Evolutionary conservation across 2,329 filamentous ascomycete genomes (phyloP).

Genomic region (Simplicillium aogashimaense): DNA sequence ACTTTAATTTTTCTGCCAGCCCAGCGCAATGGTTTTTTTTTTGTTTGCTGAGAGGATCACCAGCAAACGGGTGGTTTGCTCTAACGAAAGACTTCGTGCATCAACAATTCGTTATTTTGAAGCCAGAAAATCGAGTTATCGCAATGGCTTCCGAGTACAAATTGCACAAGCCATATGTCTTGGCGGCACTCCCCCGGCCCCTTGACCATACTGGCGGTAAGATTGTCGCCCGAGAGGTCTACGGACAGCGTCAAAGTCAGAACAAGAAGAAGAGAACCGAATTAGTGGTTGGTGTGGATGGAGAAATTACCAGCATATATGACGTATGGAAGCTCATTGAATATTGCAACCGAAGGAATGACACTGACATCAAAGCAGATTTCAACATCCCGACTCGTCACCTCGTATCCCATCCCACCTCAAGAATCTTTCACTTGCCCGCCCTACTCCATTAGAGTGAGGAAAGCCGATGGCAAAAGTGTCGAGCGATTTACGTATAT

Average conservation of each 20-base stretch:
- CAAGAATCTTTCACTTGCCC: slow-evolving; percentile 55
- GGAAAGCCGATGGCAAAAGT: slow-evolving; percentile 34
- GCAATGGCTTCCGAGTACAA: slow-evolving; percentile 50
- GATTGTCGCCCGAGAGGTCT: slow-evolving; percentile 51
- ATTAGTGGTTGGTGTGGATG: slow-evolving; percentile 53
- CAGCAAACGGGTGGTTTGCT: too few species aligned
- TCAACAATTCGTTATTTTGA: too few species aligned
- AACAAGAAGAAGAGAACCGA: slow-evolving; percentile 56
- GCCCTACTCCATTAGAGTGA: slow-evolving; percentile 46
- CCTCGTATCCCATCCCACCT: slow-evolving; percentile 57
- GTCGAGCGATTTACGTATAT: slow-evolving; percentile 52
- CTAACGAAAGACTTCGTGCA: too few species aligned
- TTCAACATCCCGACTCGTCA: slow-evolving; percentile 49
- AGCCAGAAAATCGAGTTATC: slow-evolving; percentile 1
- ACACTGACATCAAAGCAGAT: slow-evolving; percentile 31
- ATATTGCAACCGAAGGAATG: neutral
- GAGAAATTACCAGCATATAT: slow-evolving; percentile 56
- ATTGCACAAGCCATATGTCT: slow-evolving; percentile 54
- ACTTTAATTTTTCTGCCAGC: too few species aligned
- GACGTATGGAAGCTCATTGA: slow-evolving; percentile 36
- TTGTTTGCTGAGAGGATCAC: too few species aligned
- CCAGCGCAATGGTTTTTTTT: too few species aligned
- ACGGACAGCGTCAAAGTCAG: slow-evolving; percentile 44
- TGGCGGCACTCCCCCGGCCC: slow-evolving; percentile 49
- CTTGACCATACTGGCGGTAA: slow-evolving; percentile 40